phyloP scores from a whole-genome alignment of 441 rosid species.

The Breynia disticha region DNA sequence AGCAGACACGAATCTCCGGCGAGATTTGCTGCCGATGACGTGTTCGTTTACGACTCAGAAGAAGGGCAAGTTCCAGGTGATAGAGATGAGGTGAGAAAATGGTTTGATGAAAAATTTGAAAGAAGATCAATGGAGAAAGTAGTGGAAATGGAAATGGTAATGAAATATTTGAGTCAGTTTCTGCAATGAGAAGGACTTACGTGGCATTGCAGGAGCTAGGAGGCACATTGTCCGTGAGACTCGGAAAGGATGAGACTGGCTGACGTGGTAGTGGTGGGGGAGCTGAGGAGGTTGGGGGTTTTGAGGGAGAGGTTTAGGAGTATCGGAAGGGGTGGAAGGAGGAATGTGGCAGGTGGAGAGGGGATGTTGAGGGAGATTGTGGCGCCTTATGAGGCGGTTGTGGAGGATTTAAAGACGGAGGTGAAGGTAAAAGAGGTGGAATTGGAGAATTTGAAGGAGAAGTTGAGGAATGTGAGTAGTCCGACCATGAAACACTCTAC shows the following conservation, averaged over 20 bases:
- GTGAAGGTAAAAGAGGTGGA: slow-evolving; percentile 60
- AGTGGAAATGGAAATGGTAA: slow-evolving; percentile 52
- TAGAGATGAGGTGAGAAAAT: slow-evolving; percentile 14
- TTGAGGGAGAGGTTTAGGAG: slow-evolving; percentile 72
- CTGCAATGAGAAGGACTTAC: slow-evolving; percentile 72
- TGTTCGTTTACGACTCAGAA: slow-evolving; percentile 22
- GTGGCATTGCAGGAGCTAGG: slow-evolving; percentile 69
- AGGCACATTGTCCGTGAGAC: slow-evolving; percentile 94
- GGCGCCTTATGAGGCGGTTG: slow-evolving; percentile 88
- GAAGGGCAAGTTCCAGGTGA: slow-evolving; percentile 24
- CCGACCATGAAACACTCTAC: slow-evolving; percentile 92
- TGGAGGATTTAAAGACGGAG: slow-evolving; percentile 77
- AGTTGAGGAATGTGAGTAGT: slow-evolving; percentile 36
- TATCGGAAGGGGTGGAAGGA: slow-evolving; percentile 20
- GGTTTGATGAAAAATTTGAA: slow-evolving; percentile 6
- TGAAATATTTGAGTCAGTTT: slow-evolving; percentile 70
- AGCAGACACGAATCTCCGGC: slow-evolving; percentile 33
- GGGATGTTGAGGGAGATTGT: slow-evolving; percentile 68
- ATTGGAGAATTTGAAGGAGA: slow-evolving; percentile 73
- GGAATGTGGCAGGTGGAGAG: slow-evolving; percentile 17
- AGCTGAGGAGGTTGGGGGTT: slow-evolving; percentile 59
- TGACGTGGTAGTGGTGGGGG: slow-evolving; percentile 72
- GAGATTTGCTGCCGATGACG: slow-evolving; percentile 20
- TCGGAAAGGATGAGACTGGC: slow-evolving; percentile 81
- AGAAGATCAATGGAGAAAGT: slow-evolving; percentile 32